phyloP scores from a whole-genome alignment of 2,329 filamentous ascomycete species.

The Neospermospora avenae region DNA sequence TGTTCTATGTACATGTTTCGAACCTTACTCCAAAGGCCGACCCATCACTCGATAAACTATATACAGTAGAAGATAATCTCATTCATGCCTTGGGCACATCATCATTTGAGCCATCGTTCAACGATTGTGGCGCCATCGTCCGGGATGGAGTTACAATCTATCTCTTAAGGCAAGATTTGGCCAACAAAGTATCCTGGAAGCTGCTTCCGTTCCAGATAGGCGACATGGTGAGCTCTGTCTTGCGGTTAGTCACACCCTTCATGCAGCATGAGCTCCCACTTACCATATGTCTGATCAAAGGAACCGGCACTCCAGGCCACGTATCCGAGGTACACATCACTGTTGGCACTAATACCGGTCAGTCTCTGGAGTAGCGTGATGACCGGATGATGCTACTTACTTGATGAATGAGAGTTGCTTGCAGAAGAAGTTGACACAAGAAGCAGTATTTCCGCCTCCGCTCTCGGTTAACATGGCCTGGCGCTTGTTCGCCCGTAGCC shows the following conservation, averaged over 20 bases:
- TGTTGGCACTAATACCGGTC: conserved; percentile 28
- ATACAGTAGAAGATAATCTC: no score
- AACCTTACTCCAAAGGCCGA: no score
- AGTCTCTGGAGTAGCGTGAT: not conserved
- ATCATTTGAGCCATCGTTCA: no score
- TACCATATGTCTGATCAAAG: conserved; percentile 30
- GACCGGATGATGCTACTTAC: not conserved
- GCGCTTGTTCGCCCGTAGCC: conserved; percentile 8
- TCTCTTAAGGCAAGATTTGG: conserved; percentile 26
- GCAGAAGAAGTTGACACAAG: conserved; percentile 36
- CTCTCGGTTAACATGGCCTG: conserved; percentile 39
- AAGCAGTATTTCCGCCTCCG: conserved; percentile 39
- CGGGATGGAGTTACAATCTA: not conserved
- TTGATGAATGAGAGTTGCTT: conserved; percentile 5
- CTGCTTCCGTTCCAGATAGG: conserved; percentile 22
- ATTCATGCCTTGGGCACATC: no score
- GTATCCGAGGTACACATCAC: conserved; percentile 39
- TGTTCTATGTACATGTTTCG: no score
- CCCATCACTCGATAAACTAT: no score
- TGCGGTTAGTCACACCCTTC: not conserved
- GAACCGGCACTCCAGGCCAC: conserved; percentile 39
- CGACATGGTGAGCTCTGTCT: conserved; percentile 21
- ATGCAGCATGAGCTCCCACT: not conserved
- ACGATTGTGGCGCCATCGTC: not conserved
- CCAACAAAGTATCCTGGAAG: conserved; percentile 25